Base-by-base conservation (phyloP, 495 filamentous ascomycete genomes). In the Aspergillus egyptiacus region DNA sequence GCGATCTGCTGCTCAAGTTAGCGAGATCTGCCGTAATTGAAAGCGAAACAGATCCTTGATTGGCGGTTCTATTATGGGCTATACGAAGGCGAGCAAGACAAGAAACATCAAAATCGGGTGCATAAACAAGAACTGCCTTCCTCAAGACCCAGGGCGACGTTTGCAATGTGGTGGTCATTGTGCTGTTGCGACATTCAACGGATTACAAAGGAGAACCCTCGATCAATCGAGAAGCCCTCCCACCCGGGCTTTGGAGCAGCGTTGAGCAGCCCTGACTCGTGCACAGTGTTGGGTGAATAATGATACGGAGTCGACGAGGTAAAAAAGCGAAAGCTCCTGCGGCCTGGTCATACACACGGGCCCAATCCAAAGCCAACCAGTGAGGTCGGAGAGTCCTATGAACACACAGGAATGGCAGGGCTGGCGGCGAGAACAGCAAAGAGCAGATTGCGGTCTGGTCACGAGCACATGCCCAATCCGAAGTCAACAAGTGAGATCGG, bases 251-350 rank as follows among this genome's bases (percentile, higher is more conserved):
- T 56, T 56, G 30, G 37, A 47, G 36, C 14, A 52, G 23, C 7
- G 20, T 31, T 56, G 54, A 56, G 54, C 44, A 56, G 54, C 54
- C 54, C 54, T 56, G 54, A 49, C 54, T 56, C 54, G 54, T 3
- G 39, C 39, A 46, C 40, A 37, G 27, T 40, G 27, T n/a, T 56
- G 19, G 15, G 17, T 38, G 42, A 51, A 43, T 43, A 33, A 44
- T 42, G 22, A 48, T 42, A 31, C 22, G 11, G 44, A 28, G 50
- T 44, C 22, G 45, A 48, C n/a, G n/a, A 32, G 48, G 53, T 56
- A 48, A 45, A 45, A 37, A 33, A 19, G 48, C 52, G 52, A 44
- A 20, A 50, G 52, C 52, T 50, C 24, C n/a, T n/a, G n/a, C n/a
- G n/a, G n/a, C n/a, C n/a, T n/a, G n/a, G n/a, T n/a, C n/a, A n/a